Conservation (phyloP, 2,329 filamentous ascomycete genomes). For the Fusarium ambrosium region DNA sequence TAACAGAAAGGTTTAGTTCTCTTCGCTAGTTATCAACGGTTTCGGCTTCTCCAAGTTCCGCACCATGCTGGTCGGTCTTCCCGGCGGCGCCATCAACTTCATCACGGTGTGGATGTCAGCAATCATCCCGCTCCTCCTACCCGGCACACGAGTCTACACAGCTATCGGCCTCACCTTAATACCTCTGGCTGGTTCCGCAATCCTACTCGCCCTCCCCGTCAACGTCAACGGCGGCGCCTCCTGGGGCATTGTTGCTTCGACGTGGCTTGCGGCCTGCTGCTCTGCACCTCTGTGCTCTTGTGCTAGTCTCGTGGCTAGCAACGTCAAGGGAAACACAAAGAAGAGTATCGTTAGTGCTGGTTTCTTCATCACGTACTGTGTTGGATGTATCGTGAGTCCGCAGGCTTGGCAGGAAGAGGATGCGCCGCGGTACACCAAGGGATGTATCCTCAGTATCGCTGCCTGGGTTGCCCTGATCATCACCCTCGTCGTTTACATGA, state of each 20-base stretch:
- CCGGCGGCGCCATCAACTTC: constrained; percentile 35
- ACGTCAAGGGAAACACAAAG: constrained; percentile 50
- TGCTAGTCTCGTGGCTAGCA: constrained; percentile 44
- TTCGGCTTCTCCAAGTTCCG: constrained; percentile 30
- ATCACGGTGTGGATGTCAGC: constrained; percentile 37
- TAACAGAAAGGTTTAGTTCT: constrained; percentile 13
- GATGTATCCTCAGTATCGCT: constrained; percentile 37
- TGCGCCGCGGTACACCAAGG: constrained; percentile 40
- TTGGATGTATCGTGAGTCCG: constrained; percentile 44
- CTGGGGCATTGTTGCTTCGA: constrained; percentile 45
- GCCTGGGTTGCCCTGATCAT: constrained; percentile 33
- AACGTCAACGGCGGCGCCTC: constrained; percentile 3
- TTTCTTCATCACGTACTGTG: constrained; percentile 47
- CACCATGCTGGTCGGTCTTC: constrained; percentile 26
- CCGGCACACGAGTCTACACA: constrained; percentile 33
- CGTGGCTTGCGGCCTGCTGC: constrained; percentile 43
- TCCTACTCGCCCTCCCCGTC: constrained; percentile 34
- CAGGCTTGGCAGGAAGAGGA: constrained; percentile 41
- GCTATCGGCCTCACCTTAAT: constrained; percentile 13
- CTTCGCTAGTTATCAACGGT: constrained; percentile 17
- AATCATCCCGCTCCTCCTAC: constrained; percentile 34
- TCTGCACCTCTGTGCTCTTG: constrained; percentile 36
- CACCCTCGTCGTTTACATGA: constrained; percentile 22
- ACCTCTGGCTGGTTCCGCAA: constrained; percentile 21
- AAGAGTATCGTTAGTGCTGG: constrained; percentile 41